A percentile compares a stretch with the other conserved stretches of the same genome.
Evolutionary conservation across 2,329 filamentous ascomycete species (phyloP).

Genomic region (Xylariales sp.): DNA sequence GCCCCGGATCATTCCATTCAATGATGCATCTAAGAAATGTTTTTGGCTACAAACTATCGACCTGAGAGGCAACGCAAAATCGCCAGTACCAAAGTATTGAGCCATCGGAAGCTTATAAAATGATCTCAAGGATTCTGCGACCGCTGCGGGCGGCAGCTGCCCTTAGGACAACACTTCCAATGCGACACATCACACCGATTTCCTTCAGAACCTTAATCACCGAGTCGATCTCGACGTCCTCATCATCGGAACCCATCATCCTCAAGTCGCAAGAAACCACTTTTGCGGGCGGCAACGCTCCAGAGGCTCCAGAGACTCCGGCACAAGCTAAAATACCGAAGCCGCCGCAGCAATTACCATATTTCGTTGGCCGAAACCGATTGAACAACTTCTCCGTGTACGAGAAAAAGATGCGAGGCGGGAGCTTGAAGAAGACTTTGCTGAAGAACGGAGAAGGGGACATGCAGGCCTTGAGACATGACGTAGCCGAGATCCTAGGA

Average conservation of each 20-base stretch:
- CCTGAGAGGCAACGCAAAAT: slow-evolving; percentile 1
- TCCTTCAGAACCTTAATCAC: slow-evolving; percentile 16
- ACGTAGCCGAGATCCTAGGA: slow-evolving; percentile 56
- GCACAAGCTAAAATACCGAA: slow-evolving; percentile 15
- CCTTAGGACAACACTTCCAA: slow-evolving; percentile 7
- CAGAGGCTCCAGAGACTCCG: slow-evolving; percentile 3
- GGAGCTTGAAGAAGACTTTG: slow-evolving; percentile 68
- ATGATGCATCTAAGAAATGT: too few species aligned
- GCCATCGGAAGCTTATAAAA: too few species aligned
- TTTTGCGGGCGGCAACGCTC: too few species aligned
- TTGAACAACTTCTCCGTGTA: slow-evolving; percentile 75
- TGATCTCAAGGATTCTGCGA: slow-evolving; percentile 19
- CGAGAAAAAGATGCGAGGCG: slow-evolving; percentile 65
- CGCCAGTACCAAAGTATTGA: too few species aligned
- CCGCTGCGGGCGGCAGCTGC: slow-evolving; percentile 15
- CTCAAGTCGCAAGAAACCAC: too few species aligned
- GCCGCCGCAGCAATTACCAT: slow-evolving; percentile 46
- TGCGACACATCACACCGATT: slow-evolving; percentile 12
- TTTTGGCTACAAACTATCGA: too few species aligned
- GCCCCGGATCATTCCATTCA: neutral
- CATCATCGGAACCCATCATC: too few species aligned
- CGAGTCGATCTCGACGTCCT: slow-evolving; percentile 5
- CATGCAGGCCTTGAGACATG: slow-evolving; percentile 54
- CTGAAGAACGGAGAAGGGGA: slow-evolving; percentile 80
- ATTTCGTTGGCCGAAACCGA: slow-evolving; percentile 67